Percentiles rank a stretch among this genome's conserved stretches.
Conservation (phyloP, 805 yeast genomes). For the Alloascoidea africana region DNA sequence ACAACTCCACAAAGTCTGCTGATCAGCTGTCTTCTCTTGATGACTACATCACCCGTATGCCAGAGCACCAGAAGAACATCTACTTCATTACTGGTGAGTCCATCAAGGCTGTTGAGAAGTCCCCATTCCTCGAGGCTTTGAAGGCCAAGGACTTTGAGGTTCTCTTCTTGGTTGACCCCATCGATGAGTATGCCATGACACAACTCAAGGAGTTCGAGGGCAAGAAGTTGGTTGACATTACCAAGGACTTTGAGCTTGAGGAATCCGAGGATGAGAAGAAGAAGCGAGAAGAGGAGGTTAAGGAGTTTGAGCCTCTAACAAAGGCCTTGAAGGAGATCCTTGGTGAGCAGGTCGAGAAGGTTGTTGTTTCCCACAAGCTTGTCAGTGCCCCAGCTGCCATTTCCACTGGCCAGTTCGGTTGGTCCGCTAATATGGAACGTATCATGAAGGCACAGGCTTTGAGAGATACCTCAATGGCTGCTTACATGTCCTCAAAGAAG, state of each 20-base stretch:
- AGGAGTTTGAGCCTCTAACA: conserved; percentile 86
- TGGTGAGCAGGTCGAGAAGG: conserved; percentile 99
- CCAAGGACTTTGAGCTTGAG: conserved; percentile 97
- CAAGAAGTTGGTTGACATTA: conserved; percentile 96
- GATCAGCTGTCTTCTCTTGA: conserved; percentile 91
- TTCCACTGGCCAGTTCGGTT: conserved; percentile 99
- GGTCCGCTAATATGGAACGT: conserved; percentile 99
- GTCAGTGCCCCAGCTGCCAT: conserved; percentile 99
- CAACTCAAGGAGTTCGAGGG: conserved; percentile 99
- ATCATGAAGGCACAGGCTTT: conserved; percentile 99
- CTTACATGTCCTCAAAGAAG: conserved; percentile 99
- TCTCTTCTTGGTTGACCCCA: conserved; percentile 95
- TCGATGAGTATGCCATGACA: conserved; percentile 98
- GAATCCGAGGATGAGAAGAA: conserved; percentile 98
- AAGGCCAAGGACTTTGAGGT: conserved; percentile 98
- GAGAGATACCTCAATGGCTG: conserved; percentile 96
- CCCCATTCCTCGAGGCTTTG: conserved; percentile 97
- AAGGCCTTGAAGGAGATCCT: conserved; percentile 92
- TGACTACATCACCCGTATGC: conserved; percentile 98
- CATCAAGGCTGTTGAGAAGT: conserved; percentile 92
- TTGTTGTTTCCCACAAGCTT: conserved; percentile 92
- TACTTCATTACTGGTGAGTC: conserved; percentile 99
- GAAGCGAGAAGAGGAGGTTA: conserved; percentile 82
- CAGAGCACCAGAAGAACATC: conserved; percentile 98
- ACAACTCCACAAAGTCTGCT: conserved; percentile 87